These are phyloP conservation scores for Diaporthe amygdali DNA, from an alignment of 2,329 filamentous ascomycete genomes.

Conservation along the genomic window DNA sequence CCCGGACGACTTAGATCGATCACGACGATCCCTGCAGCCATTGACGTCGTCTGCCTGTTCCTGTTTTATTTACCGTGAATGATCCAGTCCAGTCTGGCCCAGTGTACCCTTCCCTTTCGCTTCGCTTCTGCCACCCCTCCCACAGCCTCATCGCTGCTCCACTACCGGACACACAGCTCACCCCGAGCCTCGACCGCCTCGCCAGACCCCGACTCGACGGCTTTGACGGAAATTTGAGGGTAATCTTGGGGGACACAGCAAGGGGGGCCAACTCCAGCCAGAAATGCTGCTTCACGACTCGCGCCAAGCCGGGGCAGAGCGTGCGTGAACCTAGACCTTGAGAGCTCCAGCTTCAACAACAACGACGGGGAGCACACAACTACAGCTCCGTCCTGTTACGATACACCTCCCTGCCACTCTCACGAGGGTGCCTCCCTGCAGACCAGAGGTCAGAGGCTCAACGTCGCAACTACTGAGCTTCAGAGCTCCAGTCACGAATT, in stretches of 20 bases:
- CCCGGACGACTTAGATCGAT: not conserved
- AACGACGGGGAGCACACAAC: not conserved
- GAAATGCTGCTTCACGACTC: conserved; percentile 21
- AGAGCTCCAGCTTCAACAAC: not conserved
- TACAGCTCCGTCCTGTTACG: not conserved
- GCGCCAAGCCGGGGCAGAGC: conserved; percentile 21
- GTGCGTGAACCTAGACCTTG: conserved; percentile 32
- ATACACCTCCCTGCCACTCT: not conserved
- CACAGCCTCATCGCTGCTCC: conserved; percentile 1
- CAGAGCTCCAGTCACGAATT: not conserved
- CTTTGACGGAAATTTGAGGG: conserved; percentile 2
- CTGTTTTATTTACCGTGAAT: not conserved
- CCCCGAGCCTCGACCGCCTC: not conserved
- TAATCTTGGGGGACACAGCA: conserved; percentile 24
- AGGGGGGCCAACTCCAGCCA: not conserved
- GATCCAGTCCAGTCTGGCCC: not conserved
- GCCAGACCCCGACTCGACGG: not conserved
- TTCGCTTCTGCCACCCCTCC: not conserved
- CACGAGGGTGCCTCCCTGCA: not conserved
- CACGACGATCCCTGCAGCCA: not conserved
- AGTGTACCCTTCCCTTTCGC: not conserved
- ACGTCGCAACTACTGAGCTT: too few relatives aligned
- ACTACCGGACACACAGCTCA: not conserved
- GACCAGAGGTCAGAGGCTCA: not conserved
- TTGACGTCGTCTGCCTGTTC: not conserved